Evolutionary conservation across 768 basidiomycete genomes (phyloP), one percentile per base, ranked within the genome.

Genomic region (Trametes maxima): DNA sequence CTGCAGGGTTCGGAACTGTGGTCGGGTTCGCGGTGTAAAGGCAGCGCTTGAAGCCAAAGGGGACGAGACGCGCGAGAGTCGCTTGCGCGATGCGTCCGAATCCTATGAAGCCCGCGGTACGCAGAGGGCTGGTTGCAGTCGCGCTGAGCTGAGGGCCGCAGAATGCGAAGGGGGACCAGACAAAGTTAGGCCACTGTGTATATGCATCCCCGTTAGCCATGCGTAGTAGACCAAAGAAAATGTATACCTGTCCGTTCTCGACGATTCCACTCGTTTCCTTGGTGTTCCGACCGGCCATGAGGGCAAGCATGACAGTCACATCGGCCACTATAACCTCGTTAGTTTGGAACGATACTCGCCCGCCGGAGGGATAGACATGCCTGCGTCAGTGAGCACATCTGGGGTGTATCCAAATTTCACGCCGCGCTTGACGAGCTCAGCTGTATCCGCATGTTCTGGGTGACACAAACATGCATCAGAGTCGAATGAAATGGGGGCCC

Each of bases 11-110:
- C 21, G 80, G 74, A 19, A 75, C 57, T 1, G 85, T 85, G 11
- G 78, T 72, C 0, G 89, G 84, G 63, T 82, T 85, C 8, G 81
- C 79, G 5, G 81, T 72, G 75, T 94, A 96, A 44, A 95, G 64
- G 64, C 86, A 87, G 66, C 84, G 78, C 0, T 85, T 89, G 68
- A 93, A 80, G 24, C 90, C 94, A 70, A 98, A 98, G 0, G 91
- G 85, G 11, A 90, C 75, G 39, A 98, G 82, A 3, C 96, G 86
- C 1, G 81, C 74, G 43, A 96, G 82, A 0, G 89, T 90, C 21
- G 89, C 89, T 68, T 95, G 92, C 0, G 94, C 86, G 67, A 98
- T 98, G 24, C 96, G 86, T 6, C 96, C 96, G 67, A 98, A 98
- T 13, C 97, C 97, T 35, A 98, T 79, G 77, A 98, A 97, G 1